Evolutionary conservation across 495 filamentous ascomycete species (phyloP).

Genomic region (Letharia lupina): DNA sequence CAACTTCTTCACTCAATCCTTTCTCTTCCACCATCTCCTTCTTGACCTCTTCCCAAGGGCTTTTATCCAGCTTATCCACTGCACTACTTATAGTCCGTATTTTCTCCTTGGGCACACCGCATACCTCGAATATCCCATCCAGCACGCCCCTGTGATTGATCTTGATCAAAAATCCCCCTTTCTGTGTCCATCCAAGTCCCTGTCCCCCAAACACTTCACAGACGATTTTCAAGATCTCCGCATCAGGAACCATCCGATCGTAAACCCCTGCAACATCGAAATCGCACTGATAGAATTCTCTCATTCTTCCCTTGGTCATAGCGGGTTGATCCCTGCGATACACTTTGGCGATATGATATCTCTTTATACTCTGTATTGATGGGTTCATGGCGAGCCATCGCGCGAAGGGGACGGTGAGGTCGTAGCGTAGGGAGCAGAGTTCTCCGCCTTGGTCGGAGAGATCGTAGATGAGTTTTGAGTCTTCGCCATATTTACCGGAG

Average conservation of each 20-base stretch:
- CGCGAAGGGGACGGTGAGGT: slow-evolving; percentile 85
- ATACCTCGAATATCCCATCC: slow-evolving; percentile 85
- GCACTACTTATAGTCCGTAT: slow-evolving; percentile 80
- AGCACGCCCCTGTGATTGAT: slow-evolving; percentile 93
- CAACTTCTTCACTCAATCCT: slow-evolving; percentile 61
- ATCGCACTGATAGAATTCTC: slow-evolving; percentile 97
- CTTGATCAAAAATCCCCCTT: slow-evolving; percentile 71
- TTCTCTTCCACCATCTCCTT: slow-evolving; percentile 93
- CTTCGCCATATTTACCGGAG: slow-evolving; percentile 85
- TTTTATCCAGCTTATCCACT: slow-evolving; percentile 94
- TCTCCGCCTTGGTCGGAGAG: slow-evolving; percentile 80
- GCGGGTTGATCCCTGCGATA: slow-evolving; percentile 75
- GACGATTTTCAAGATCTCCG: slow-evolving; percentile 80
- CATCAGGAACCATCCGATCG: slow-evolving; percentile 92
- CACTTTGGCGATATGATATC: slow-evolving; percentile 85
- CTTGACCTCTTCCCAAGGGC: slow-evolving; percentile 80
- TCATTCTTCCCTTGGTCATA: slow-evolving; percentile 82
- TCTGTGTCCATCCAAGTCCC: slow-evolving; percentile 54
- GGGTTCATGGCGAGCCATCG: slow-evolving; percentile 82
- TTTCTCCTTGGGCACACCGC: slow-evolving; percentile 79
- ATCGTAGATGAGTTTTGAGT: slow-evolving; percentile 85
- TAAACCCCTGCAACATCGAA: slow-evolving; percentile 89
- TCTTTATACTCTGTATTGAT: slow-evolving; percentile 64
- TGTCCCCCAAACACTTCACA: slow-evolving; percentile 71
- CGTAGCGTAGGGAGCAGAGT: slow-evolving; percentile 77